These are phyloP conservation scores for Rhipidocladum racemiflorum DNA, from an alignment of 176 grass and related monocot species.

Conservation along the genomic window DNA sequence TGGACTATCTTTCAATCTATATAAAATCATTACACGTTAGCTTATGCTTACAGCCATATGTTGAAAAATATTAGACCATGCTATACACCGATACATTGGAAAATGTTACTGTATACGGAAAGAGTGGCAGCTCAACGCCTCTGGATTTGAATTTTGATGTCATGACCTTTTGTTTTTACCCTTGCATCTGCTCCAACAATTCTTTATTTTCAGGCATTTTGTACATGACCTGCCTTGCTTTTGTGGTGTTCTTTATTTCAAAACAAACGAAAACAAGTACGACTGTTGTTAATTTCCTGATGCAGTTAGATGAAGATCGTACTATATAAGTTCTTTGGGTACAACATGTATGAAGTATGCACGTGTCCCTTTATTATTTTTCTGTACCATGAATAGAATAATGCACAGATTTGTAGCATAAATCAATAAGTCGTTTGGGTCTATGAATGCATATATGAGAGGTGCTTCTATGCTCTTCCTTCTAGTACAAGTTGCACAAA, in stretches of 20 bases:
- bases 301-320: neutral
- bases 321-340: neutral
- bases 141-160: constrained; percentile 1
- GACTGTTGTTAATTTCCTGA: neutral
- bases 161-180: neutral
- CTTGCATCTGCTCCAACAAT: neutral
- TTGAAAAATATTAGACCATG: neutral
- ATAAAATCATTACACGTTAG: neutral
- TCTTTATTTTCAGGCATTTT: neutral
- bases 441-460: neutral
- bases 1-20: neutral
- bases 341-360: neutral
- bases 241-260: neutral
- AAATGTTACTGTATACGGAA: neutral
- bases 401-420: neutral
- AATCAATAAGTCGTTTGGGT: neutral
- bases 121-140: neutral
- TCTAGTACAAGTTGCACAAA: too few relatives aligned
- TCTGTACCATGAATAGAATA: neutral
- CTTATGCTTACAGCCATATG: neutral
- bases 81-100: neutral
- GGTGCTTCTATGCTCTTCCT: too few relatives aligned
- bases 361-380: neutral
- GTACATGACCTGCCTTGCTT: neutral
- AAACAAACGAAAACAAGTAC: neutral